Conservation (phyloP, 2,329 filamentous ascomycete species). For the Aspergillus pseudonomiae region DNA sequence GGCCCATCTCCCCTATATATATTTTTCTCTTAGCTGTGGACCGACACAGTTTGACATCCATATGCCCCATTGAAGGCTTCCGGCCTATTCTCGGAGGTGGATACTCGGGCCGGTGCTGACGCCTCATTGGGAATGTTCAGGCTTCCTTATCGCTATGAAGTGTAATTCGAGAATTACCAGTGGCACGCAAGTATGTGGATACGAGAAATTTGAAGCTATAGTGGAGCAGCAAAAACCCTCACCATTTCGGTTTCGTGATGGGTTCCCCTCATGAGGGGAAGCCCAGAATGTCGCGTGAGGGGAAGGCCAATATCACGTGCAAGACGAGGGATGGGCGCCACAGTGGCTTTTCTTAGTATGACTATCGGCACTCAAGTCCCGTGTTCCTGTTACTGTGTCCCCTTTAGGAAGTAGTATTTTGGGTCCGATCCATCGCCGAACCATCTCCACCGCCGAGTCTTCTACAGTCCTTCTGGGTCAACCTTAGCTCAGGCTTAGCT, state of each 20-base stretch:
- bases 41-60: not conserved
- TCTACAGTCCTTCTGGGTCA: not conserved
- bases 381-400: not conserved
- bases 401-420: not conserved
- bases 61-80: not conserved
- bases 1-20: not conserved
- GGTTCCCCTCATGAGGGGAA: constrained; percentile 13
- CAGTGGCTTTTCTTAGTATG: not conserved
- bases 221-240: not conserved
- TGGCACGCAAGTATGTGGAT: not conserved
- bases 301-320: not conserved
- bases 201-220: constrained; percentile 3
- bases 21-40: not conserved
- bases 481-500: not conserved
- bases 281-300: not conserved
- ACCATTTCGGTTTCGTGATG: constrained; percentile 1
- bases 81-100: constrained; percentile 2
- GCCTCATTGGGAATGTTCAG: not conserved
- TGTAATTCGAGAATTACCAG: not conserved
- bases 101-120: constrained; percentile 1
- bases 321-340: not conserved
- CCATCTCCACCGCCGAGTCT: not conserved
- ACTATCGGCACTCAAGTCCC: not conserved
- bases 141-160: not conserved
- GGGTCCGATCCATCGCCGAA: not conserved